Evolutionary conservation across 495 filamentous ascomycete genomes (phyloP), one percentile per base, ranked within the genome.

Genomic region (Xylaria curta): DNA sequence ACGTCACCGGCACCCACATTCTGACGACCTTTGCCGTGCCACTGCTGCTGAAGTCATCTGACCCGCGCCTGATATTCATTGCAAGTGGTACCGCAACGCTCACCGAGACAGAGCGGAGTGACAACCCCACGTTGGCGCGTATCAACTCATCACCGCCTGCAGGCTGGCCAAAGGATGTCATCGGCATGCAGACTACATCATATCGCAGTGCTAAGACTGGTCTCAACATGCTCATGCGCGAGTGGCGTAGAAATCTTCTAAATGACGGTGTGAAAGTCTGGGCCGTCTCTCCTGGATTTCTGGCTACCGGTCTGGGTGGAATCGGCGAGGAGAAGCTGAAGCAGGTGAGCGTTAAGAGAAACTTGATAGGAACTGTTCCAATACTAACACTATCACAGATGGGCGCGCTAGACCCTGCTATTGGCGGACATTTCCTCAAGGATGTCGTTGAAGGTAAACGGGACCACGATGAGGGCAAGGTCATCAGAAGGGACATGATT

Each of bases 221-320:
- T 9, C 68, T 92, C 74, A 91, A 91, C 70, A 91, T 91, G 89
- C 46, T 91, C 79, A 89, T 91, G 88, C 80, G 84, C 42, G 85
- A 88, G 66, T 92, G 88, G 89, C 33, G 72, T 28, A 79, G 83
- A 8, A 73, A 82, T 9, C 75, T 92, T 62, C 80, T 81, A 68
- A 82, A 86, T 21, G 90, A 92, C 68, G 87, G 87, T 0, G 89
- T 91, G 1, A 91, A 91, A 76, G 84, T 88, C 0, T 91, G 82
- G 81, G 74, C 76, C 26, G 76, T 91, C 17, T 82, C 78, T 2
- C 90, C 89, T 0, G 89, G 89, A 0, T 86, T 86, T 65, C 73
- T 91, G 42, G 89, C 86, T 0, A 91, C 89, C 1, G 83, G 81
- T 0, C 69, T 91, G 13, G 84, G 76, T 0, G 83, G 81, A 12